A percentile compares a stretch with the other conserved stretches of the same genome.
These are phyloP conservation scores for Eucalyptus shirleyi DNA, from an alignment of 345 rosid species.

Conservation along the genomic window DNA sequence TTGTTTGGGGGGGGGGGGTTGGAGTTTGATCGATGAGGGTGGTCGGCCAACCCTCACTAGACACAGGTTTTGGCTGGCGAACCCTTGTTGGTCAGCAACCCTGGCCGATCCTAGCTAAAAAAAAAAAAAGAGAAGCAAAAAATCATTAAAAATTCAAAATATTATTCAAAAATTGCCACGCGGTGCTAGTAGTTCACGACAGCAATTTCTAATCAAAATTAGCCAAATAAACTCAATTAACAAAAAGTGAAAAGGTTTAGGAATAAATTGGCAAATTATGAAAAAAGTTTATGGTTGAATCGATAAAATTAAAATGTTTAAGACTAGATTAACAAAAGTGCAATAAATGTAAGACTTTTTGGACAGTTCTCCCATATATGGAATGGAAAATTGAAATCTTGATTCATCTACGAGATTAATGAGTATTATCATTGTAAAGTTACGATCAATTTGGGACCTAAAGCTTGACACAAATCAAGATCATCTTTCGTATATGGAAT, in stretches of 20 bases:
- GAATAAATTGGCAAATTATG: no score
- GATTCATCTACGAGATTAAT: rapidly evolving
- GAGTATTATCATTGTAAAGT: not conserved
- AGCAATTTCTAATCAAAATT: rapidly evolving
- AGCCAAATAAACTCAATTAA: rapidly evolving
- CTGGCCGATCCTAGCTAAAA: rapidly evolving
- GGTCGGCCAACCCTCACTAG: rapidly evolving
- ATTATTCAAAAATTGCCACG: rapidly evolving
- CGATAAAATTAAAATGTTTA: no score
- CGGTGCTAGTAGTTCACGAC: rapidly evolving
- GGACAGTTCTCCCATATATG: rapidly evolving
- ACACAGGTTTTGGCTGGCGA: rapidly evolving
- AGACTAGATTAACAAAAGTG: rapidly evolving
- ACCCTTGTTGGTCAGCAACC: rapidly evolving
- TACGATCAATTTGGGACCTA: not conserved
- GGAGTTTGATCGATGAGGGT: no score
- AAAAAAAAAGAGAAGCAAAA: no score
- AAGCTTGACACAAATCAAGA: not conserved
- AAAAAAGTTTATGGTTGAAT: no score
- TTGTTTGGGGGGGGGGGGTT: no score
- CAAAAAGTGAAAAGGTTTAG: no score
- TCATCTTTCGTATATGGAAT: rapidly evolving
- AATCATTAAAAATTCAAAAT: no score
- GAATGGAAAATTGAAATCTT: no score
- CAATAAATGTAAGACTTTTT: rapidly evolving